Evolutionary conservation across 2,329 filamentous ascomycete species (phyloP), one percentile per base, ranked within the genome.

Genomic region (Claviceps cyperi): DNA sequence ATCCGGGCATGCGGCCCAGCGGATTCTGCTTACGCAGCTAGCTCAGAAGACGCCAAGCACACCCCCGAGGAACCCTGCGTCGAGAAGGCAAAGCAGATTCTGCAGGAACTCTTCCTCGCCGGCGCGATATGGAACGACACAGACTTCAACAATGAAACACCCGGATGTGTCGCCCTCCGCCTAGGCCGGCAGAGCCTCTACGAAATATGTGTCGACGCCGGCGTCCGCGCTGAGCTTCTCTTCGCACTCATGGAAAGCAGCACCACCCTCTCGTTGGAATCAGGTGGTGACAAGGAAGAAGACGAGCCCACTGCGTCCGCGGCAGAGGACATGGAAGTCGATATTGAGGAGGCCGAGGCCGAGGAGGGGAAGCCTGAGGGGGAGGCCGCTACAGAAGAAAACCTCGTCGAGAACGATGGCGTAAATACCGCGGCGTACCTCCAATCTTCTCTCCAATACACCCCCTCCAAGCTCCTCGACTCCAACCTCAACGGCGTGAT

Each of bases 111-210:
- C 7, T 80, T 97, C 53, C 77, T 90, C 60, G 84, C 85, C 57
- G 92, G 92, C 35, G 92, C 88, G 11, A 96, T 97, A 58, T 98
- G 92, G 92, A 98, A 98, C 69, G 90, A 96, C 64, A 72, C 97
- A 50, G 88, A 97, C 65, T 69, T 73, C 56, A 83, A 86, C 58
- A 78, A 88, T 59, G 91, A 97, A 72, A 97, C 92, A 3, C 89
- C 92, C 0, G 92, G 89, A 7, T 97, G 91, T 64, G 71, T 96
- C 43, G 92, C 92, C 8, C 73, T 75, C 51, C 70, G 80, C 24
- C 63, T 96, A 22, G 83, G 84, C 0, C 71, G 86, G 58, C 74
- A 67, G 49, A 75, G 79, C 47, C 68, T 96, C 37, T 97, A 98
- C 63, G 78, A 84, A 40, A 66, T 89, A 51, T 86, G 91, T 63